Percentiles rank a stretch among this genome's conserved stretches.
phyloP scores from a whole-genome alignment of 1,284 basidiomycete genomes.

The Cutaneotrichosporon cavernicola region DNA sequence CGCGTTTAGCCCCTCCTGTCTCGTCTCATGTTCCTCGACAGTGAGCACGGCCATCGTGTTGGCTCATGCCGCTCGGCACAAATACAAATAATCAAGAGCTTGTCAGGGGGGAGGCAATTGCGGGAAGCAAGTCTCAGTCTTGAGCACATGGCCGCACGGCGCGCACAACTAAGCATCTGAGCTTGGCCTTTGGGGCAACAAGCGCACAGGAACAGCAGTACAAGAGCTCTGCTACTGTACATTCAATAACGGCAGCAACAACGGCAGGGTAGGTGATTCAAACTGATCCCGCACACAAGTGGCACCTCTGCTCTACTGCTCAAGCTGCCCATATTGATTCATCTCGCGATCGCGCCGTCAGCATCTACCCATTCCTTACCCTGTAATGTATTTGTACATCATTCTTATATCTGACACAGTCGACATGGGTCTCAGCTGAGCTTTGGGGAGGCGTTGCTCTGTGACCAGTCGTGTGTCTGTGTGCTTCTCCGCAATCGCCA shows the following conservation, averaged over 20 bases:
- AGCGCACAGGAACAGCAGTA: no score
- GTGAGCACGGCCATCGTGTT: not conserved
- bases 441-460: not conserved
- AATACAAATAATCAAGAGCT: not conserved
- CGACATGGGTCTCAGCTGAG: no score
- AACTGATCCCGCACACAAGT: not conserved
- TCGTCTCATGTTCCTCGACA: not conserved
- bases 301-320: no score
- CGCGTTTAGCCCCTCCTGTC: not conserved
- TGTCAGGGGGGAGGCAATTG: not conserved
- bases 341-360: no score
- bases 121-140: not conserved
- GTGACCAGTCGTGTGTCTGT: not conserved
- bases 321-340: not conserved
- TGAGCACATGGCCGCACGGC: slow-evolving; percentile 4
- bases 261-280: not conserved
- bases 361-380: not conserved
- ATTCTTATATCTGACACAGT: not conserved
- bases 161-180: not conserved
- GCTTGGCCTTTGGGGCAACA: no score
- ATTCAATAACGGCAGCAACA: not conserved
- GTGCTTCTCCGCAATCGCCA: not conserved
- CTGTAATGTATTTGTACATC: not conserved
- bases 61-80: not conserved
- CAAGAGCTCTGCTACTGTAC: no score